phyloP scores from a whole-genome alignment of 805 yeast genomes.

The Maudiozyma barnettii region DNA sequence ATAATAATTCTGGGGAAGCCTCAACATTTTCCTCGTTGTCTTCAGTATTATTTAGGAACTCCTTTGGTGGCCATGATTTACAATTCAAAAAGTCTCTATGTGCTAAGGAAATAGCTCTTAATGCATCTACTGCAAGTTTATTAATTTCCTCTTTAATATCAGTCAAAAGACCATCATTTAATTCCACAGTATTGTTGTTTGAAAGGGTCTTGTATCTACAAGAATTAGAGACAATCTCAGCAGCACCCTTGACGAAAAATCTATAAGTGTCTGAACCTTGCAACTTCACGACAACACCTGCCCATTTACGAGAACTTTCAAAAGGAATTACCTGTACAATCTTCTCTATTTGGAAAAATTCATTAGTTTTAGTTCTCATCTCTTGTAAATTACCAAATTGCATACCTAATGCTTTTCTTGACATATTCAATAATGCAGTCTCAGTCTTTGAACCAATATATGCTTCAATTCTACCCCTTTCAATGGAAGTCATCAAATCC shows the following conservation, averaged over 20 bases:
- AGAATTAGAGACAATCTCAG: conserved; percentile 67
- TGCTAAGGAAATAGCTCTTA: conserved; percentile 82
- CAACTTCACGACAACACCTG: conserved; percentile 59
- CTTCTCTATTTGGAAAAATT: conserved; percentile 26
- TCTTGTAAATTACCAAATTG: conserved; percentile 33
- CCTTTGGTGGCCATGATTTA: conserved; percentile 60
- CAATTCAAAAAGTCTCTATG: conserved; percentile 55
- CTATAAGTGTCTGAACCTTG: conserved; percentile 37
- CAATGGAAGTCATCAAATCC: conserved; percentile 10
- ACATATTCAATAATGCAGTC: conserved; percentile 69
- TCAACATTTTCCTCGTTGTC: conserved; percentile 10
- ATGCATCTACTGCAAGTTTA: conserved; percentile 63
- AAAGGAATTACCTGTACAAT: conserved; percentile 76
- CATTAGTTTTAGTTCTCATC: conserved; percentile 31
- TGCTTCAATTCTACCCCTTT: conserved; percentile 37
- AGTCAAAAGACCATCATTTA: conserved; percentile 20
- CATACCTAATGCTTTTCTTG: conserved; percentile 45
- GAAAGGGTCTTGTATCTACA: conserved; percentile 38
- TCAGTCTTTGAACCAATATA: conserved; percentile 93
- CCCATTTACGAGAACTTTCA: conserved; percentile 89
- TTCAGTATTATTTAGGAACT: conserved; percentile 28
- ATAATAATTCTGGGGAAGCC: conserved; percentile 37
- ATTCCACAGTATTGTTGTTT: conserved; percentile 21
- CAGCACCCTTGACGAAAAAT: conserved; percentile 83
- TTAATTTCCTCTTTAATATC: conserved; percentile 38